Evolutionary conservation across 345 rosid genomes (phyloP), one percentile per base, ranked within the genome.

Genomic region (Erucastrum elatum): DNA sequence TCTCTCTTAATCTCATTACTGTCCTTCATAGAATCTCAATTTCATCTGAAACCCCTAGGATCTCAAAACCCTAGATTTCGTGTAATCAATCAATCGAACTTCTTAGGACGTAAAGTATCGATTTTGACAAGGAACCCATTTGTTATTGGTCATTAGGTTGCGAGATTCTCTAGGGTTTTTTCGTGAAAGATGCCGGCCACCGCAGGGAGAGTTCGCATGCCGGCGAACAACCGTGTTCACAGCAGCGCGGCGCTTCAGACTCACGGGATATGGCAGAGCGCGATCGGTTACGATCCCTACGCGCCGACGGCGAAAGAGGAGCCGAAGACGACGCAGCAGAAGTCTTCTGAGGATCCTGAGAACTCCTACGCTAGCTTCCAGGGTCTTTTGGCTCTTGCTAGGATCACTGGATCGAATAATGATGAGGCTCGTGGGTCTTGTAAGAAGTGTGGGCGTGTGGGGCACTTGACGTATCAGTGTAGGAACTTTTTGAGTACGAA

Each of bases 151-250:
- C 6, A 13, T 26, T 70, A 75, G 79, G 79, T 80, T 75, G 68
- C 58, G 76, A 41, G 8, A 34, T 17, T 65, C 27, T 21, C 13
- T 80, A 80, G 58, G 58, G 76, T 7, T 29, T 7, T 29, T 80
- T 29, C 9, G 75, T 60, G 49, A 93, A 44, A 85, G 91, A 95
- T 95, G 98, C 99, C 98, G 84, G 99, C 99, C 30, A 95, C 98
- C 1, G 98, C 99, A n/a, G 99, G 99, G 7, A 85, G 99, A 84
- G 99, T 95, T 83, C 99, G 99, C 74, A 95, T 95, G 97, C 99
- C 98, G 3, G 99, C 98, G 46, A 93, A 95, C 90, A 95, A 95
- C 56, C 85, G 98, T 87, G 99, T 95, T 62, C 99, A 95, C 70
- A 93, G 99, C 85, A 95, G 98, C 72, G 99, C 99, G 4, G 99